Percentiles rank a stretch among this genome's conserved stretches.
These are phyloP conservation scores for Metschnikowia drakensbergensis DNA, from an alignment of 805 yeast genomes.

Conservation along the genomic window DNA sequence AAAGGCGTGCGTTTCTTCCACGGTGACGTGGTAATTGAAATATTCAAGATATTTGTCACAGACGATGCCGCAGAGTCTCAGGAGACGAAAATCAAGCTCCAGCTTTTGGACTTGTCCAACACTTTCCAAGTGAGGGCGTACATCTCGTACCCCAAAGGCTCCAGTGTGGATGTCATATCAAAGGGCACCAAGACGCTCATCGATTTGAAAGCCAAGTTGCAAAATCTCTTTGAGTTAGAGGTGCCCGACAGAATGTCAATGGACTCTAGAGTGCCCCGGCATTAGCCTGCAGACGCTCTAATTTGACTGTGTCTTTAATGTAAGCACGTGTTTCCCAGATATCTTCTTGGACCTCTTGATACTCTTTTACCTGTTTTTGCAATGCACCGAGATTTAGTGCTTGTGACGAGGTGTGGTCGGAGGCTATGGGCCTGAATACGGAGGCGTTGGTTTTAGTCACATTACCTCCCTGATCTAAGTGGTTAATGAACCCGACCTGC, in stretches of 20 bases:
- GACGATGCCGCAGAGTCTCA: slow-evolving; percentile 26
- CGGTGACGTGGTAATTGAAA: slow-evolving; percentile 57
- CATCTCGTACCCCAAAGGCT: slow-evolving; percentile 65
- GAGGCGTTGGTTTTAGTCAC: slow-evolving; percentile 17
- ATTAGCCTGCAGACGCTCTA: background rate
- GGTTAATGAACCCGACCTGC: slow-evolving; percentile 50
- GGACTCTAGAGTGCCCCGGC: slow-evolving; percentile 63
- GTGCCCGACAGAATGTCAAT: slow-evolving; percentile 76
- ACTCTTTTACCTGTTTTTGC: slow-evolving; percentile 9
- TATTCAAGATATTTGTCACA: slow-evolving; percentile 45
- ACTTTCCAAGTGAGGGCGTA: slow-evolving; percentile 59
- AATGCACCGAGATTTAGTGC: slow-evolving; percentile 23
- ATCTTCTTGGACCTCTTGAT: slow-evolving; percentile 1
- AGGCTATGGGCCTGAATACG: slow-evolving; percentile 32
- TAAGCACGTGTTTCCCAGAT: background rate
- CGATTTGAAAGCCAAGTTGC: slow-evolving; percentile 58
- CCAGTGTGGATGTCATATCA: slow-evolving; percentile 70
- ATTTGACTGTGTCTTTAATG: slow-evolving; percentile 5
- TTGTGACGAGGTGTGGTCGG: slow-evolving; percentile 27
- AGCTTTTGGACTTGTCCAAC: slow-evolving; percentile 49
- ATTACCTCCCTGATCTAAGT: slow-evolving; percentile 22
- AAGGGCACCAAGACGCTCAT: slow-evolving; percentile 62
- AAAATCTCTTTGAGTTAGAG: slow-evolving; percentile 62
- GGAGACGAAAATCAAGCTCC: slow-evolving; percentile 28
- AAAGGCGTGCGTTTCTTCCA: slow-evolving; percentile 61